Conservation (phyloP, 306 rosid species). For the Quercus wislizeni region DNA sequence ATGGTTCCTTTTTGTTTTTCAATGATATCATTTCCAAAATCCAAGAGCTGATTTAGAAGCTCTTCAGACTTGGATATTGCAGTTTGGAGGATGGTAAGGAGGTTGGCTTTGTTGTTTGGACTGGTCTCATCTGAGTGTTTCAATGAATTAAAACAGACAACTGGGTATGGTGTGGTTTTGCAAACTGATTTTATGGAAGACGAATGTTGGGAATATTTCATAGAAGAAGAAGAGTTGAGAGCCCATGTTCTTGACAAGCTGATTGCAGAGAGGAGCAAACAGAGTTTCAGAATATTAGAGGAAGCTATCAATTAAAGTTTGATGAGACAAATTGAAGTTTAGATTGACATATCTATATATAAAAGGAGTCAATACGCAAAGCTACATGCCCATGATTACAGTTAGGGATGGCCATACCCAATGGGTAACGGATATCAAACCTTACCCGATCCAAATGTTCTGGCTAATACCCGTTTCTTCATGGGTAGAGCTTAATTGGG, state of each 20-base stretch:
- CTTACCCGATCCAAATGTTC: too few species aligned
- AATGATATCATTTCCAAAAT: conserved; percentile 35
- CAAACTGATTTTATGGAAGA: conserved; percentile 54
- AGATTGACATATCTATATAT: background rate
- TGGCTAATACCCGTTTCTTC: too few species aligned
- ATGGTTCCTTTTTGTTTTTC: conserved; percentile 66
- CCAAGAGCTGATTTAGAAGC: conserved; percentile 40
- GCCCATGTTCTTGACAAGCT: conserved; percentile 20
- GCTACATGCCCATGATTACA: too few species aligned
- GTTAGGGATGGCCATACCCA: too few species aligned
- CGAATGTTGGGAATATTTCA: conserved; percentile 21
- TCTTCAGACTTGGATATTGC: conserved; percentile 58
- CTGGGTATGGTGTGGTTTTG: conserved; percentile 51
- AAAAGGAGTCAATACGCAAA: too few species aligned
- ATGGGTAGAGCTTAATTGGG: too few species aligned
- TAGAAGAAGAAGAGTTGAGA: conserved; percentile 26
- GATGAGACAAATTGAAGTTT: background rate
- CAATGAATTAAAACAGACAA: conserved; percentile 47
- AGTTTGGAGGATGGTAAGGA: conserved; percentile 54
- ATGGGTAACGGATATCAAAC: too few species aligned
- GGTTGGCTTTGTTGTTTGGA: conserved; percentile 51
- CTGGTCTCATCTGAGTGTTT: conserved; percentile 59
- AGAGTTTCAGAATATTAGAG: conserved; percentile 22
- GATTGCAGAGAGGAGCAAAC: conserved; percentile 32
- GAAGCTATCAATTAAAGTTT: conserved; percentile 44